Evolutionary conservation across 78 protist species (phyloP).

Genomic region (Dictyostelium brefeldianum): DNA sequence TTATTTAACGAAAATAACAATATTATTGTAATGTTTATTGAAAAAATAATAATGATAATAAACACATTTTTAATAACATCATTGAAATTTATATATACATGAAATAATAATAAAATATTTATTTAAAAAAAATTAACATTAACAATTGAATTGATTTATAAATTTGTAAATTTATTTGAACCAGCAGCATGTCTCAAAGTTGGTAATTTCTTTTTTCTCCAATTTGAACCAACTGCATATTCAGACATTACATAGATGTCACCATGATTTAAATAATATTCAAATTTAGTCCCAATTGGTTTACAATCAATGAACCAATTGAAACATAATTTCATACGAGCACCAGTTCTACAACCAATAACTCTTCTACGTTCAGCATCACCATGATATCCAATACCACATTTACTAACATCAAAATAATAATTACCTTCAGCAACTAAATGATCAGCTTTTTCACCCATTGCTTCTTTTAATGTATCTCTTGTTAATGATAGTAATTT

Average conservation of each 20-base stretch:
- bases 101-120: too few species aligned
- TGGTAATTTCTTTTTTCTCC: constrained; percentile 23
- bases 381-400: constrained; percentile 38
- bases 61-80: too few species aligned
- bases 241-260: constrained; percentile 27
- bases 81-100: too few species aligned
- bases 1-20: too few species aligned
- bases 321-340: constrained; percentile 14
- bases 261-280: constrained; percentile 8
- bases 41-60: too few species aligned
- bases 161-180: not conserved
- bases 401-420: not conserved
- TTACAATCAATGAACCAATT: constrained; percentile 5
- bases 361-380: constrained; percentile 23
- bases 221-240: not conserved
- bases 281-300: not conserved
- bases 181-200: constrained; percentile 29
- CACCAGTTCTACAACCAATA: not conserved
- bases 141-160: not conserved
- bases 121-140: too few species aligned
- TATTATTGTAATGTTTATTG: too few species aligned
- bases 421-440: constrained; percentile 34
- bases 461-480: not conserved
- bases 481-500: not conserved
- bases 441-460: not conserved